Evolutionary conservation across 345 rosid species (phyloP).

Genomic region (Passiflora organensis): DNA sequence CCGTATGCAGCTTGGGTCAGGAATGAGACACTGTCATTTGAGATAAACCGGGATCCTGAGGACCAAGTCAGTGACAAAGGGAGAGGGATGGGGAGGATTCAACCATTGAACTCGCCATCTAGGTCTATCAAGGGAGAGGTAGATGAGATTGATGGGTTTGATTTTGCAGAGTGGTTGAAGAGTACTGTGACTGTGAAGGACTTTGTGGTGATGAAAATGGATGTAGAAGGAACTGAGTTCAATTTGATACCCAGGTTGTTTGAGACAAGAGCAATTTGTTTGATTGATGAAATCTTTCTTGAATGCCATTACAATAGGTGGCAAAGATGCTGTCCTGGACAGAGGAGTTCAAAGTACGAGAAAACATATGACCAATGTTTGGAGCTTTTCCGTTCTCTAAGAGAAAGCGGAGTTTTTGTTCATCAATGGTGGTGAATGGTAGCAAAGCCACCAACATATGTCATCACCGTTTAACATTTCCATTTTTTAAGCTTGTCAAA

Average conservation of each 20-base stretch:
- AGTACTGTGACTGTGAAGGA: constrained; percentile 65
- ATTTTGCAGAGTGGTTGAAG: constrained; percentile 91
- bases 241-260: constrained; percentile 79
- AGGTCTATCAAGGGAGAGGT: constrained; percentile 46
- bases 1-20: constrained; percentile 97
- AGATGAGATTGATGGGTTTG: constrained; percentile 75
- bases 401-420: constrained; percentile 87
- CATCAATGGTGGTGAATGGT: constrained; percentile 93
- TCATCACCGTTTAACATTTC: background rate
- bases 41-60: constrained; percentile 76
- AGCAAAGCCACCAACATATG: background rate
- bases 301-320: constrained; percentile 98
- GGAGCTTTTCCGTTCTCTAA: constrained; percentile 67
- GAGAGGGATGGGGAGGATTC: constrained; percentile 99
- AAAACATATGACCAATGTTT: constrained; percentile 81
- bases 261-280: constrained; percentile 82
- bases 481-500: constrained; percentile 1
- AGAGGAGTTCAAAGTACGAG: constrained; percentile 80
- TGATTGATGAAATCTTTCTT: constrained; percentile 86
- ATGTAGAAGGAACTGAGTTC: constrained; percentile 98
- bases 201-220: constrained; percentile 99
- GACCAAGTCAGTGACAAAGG: constrained; percentile 50
- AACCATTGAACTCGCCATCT: constrained; percentile 39
- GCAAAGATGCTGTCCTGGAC: constrained; percentile 98
- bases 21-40: constrained; percentile 82